A percentile compares a stretch with the other conserved stretches of the same genome.
Evolutionary conservation across 169 alveolate species (phyloP).

Genomic region (Besnoitia besnoiti): DNA sequence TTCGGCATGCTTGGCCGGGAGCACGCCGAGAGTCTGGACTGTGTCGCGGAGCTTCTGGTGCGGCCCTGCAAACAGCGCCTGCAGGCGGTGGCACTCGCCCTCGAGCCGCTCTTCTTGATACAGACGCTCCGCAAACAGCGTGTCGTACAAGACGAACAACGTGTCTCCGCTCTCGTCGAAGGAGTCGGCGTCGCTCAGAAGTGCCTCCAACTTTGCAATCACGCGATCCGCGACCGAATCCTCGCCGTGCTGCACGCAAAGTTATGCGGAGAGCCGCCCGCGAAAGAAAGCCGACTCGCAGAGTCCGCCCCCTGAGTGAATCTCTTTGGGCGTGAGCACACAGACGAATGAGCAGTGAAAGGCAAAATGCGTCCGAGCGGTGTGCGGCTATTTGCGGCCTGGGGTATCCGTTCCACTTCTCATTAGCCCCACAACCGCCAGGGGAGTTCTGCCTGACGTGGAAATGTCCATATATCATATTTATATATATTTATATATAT

Average conservation of each 20-base stretch:
- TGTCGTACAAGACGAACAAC: neutral
- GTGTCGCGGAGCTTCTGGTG: neutral
- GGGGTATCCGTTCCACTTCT: too few species aligned
- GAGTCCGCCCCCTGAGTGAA: too few species aligned
- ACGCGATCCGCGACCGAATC: neutral
- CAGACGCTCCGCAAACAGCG: neutral
- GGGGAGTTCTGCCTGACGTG: too few species aligned
- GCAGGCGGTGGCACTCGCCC: neutral
- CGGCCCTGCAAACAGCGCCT: neutral
- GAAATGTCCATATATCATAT: too few species aligned
- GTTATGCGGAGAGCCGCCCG: neutral
- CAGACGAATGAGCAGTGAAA: too few species aligned
- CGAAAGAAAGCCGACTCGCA: neutral
- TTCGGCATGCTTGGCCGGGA: constrained; percentile 13
- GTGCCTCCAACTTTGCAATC: neutral
- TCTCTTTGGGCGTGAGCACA: too few species aligned
- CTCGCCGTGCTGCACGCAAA: neutral
- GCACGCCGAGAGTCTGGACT: neutral
- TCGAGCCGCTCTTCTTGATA: neutral
- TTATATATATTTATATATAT: too few species aligned
- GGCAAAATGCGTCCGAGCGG: too few species aligned
- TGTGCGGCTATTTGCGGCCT: too few species aligned
- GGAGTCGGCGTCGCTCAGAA: neutral
- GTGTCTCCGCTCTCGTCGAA: neutral
- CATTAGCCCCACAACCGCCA: too few species aligned